Evolutionary conservation across 257 asterid species (phyloP), one percentile per base, ranked within the genome.

Genomic region (Plantago major): DNA sequence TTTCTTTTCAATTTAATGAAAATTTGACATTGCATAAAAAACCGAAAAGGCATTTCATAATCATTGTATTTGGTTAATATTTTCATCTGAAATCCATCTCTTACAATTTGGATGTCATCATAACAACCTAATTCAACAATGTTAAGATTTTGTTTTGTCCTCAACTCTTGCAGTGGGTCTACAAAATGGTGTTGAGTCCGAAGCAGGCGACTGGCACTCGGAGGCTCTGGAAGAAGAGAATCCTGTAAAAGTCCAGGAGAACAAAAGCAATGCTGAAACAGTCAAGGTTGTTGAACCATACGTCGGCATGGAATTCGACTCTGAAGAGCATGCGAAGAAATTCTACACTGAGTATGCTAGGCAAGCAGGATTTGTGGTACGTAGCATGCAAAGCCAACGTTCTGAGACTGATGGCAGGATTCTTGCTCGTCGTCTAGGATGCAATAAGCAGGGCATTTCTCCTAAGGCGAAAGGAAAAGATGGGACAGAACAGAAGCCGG

Each of bases 361-460:
- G 71, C 71, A 77, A 47, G 66, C 55, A 26, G 91, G 91, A 42
- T 84, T 84, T 66, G 73, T 81, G 30, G 85, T 81, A 28, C 83
- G 91, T 9, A 56, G 79, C 40, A 81, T 84, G 91, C 88, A 78
- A 46, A 78, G 85, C 4, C 85, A 82, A 10, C 74, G 85, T 26
- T 84, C 91, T 16, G 91, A 84, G 62, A 64, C 73, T 42, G 88
- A 81, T 42, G 88, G 86, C 26, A 74, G 71, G 67, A 79, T 84
- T 46, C 82, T 79, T 59, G 92, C 92, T 33, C 85, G 82, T 15
- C 74, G 88, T 13, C 81, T 84, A 18, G 92, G 92, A 60, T 84
- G 91, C 49, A 81, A 84, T 69, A 84, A 79, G 47, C 85, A 81
- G 60, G 88, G 86, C 0, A 79, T 73, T 54, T 79, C 86, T 64